Percentiles rank a stretch among this genome's conserved stretches.
These are phyloP conservation scores for Starmerella potacharoeniae DNA, from an alignment of 805 yeast genomes.

Conservation along the genomic window DNA sequence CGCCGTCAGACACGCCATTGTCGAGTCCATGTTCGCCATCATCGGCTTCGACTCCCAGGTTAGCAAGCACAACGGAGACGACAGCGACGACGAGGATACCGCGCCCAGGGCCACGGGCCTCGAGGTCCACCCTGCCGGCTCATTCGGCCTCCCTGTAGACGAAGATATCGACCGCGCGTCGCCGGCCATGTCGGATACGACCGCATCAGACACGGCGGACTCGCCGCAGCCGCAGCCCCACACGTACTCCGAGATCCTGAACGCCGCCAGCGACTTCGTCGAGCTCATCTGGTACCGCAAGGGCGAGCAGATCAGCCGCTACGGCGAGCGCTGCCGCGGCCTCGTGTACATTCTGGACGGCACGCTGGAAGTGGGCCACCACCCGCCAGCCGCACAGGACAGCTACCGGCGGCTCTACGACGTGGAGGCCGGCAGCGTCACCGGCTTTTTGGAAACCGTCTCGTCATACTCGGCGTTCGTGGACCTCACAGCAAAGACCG, in stretches of 20 bases:
- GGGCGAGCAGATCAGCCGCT: constrained; percentile 48
- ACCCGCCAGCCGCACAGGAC: constrained; percentile 10
- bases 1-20: constrained; percentile 18
- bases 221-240: background rate
- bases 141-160: constrained; percentile 2
- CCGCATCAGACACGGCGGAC: background rate
- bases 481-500: constrained; percentile 49
- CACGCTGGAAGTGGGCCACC: constrained; percentile 47
- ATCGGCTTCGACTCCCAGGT: constrained; percentile 17
- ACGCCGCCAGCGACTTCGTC: constrained; percentile 38
- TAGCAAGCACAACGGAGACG: background rate
- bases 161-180: background rate
- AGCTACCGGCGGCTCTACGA: constrained; percentile 35
- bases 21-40: constrained; percentile 20
- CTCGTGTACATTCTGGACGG: constrained; percentile 76
- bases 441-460: constrained; percentile 75
- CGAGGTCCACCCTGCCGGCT: constrained; percentile 3
- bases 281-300: constrained; percentile 44
- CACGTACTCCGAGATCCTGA: constrained; percentile 32
- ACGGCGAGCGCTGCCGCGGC: constrained; percentile 60
- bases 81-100: background rate
- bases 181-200: background rate
- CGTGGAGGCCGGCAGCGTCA: constrained; percentile 66
- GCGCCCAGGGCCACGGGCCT: background rate
- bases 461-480: constrained; percentile 65